Conservation (phyloP, 2,329 filamentous ascomycete genomes). For the Cladosporium phlei region DNA sequence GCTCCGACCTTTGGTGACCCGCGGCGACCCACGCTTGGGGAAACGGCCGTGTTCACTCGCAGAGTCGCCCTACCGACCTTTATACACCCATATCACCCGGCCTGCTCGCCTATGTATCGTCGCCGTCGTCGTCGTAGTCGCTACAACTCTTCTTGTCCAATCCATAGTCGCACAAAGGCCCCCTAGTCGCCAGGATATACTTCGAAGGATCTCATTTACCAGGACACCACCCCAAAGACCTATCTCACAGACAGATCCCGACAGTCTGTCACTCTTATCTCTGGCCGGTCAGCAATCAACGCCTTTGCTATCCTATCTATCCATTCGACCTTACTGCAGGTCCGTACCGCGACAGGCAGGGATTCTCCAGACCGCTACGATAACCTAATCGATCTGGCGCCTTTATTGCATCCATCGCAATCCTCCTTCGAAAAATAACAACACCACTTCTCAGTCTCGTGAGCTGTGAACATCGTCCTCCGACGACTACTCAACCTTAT, state of each 20-base stretch:
- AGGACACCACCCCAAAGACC: not conserved
- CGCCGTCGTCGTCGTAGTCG: slow-evolving; percentile 5
- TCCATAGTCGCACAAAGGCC: slow-evolving; percentile 4
- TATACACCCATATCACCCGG: slow-evolving; percentile 14
- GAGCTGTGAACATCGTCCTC: not conserved
- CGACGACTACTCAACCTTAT: not conserved
- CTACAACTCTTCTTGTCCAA: not conserved
- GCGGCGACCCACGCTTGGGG: slow-evolving; percentile 12
- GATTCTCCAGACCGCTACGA: slow-evolving; percentile 28
- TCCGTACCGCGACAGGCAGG: slow-evolving; percentile 16
- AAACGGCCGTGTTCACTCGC: slow-evolving; percentile 12
- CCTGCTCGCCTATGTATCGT: slow-evolving; percentile 8
- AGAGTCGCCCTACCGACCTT: slow-evolving; percentile 12
- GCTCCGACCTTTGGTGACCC: slow-evolving; percentile 10
- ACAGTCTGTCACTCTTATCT: slow-evolving; percentile 14
- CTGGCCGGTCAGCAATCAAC: slow-evolving; percentile 10
- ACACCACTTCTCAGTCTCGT: slow-evolving; percentile 3
- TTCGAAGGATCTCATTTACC: not conserved
- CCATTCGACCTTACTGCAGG: slow-evolving; percentile 22
- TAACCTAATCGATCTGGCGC: slow-evolving; percentile 1
- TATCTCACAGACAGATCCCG: slow-evolving; percentile 5
- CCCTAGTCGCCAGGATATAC: not conserved
- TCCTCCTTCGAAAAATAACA: not conserved
- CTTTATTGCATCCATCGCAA: not conserved
- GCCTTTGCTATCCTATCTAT: slow-evolving; percentile 4